Percentiles rank a stretch among this genome's conserved stretches.
These are phyloP conservation scores for Tuctoria greenei DNA, from an alignment of 176 grass and related monocot genomes.

Conservation along the genomic window DNA sequence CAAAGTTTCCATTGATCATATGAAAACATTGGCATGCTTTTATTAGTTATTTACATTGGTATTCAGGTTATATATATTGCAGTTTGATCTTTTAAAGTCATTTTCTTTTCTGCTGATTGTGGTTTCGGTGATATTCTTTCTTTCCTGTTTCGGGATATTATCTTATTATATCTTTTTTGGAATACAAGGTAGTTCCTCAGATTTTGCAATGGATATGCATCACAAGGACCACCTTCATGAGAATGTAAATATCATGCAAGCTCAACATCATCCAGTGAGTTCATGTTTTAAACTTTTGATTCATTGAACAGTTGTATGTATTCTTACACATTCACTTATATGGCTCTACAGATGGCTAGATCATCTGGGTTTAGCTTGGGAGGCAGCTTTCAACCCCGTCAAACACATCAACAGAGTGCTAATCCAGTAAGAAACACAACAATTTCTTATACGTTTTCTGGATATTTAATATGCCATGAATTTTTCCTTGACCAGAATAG, in stretches of 20 bases:
- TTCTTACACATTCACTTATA: constrained; percentile 6
- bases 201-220: constrained; percentile 84
- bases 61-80: constrained; percentile 5
- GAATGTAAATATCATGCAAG: constrained; percentile 76
- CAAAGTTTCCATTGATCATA: constrained; percentile 3
- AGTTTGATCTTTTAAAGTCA: background rate
- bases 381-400: constrained; percentile 61
- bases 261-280: constrained; percentile 77
- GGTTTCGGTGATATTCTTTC: background rate
- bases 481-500: background rate
- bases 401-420: constrained; percentile 69
- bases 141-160: background rate
- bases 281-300: constrained; percentile 25
- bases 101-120: constrained; percentile 34
- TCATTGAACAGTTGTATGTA: constrained; percentile 2
- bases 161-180: constrained; percentile 40
- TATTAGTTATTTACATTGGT: background rate
- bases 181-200: constrained; percentile 63
- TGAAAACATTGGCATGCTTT: background rate
- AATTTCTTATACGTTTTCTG: constrained; percentile 38
- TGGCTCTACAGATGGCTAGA: constrained; percentile 66
- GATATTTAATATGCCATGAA: constrained; percentile 39
- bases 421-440: constrained; percentile 58
- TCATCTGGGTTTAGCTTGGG: constrained; percentile 87
- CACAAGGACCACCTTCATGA: constrained; percentile 95